A percentile compares a stretch with the other conserved stretches of the same genome.
phyloP scores from a whole-genome alignment of 179 eudicot species.

The Amaranthus tricolor region DNA sequence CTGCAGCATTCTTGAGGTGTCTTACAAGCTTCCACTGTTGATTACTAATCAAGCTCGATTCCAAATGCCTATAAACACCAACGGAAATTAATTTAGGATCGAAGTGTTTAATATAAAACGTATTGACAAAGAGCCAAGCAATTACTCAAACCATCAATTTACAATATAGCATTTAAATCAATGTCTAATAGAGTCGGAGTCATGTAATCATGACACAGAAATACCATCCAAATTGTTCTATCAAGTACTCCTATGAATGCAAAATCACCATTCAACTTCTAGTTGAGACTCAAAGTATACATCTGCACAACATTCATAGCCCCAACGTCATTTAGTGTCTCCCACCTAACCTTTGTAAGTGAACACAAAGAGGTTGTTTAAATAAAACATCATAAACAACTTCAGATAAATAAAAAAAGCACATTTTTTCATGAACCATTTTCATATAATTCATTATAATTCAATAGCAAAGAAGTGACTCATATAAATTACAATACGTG shows the following conservation, averaged over 20 bases:
- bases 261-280: background rate
- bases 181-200: background rate
- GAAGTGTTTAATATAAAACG: background rate
- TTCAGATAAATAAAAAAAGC: too few relatives aligned
- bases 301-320: background rate
- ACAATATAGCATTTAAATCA: background rate
- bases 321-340: background rate
- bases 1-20: slow-evolving; percentile 48
- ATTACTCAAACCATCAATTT: background rate
- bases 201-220: background rate
- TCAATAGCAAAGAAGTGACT: too few relatives aligned
- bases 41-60: slow-evolving; percentile 40
- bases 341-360: too few relatives aligned
- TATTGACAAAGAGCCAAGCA: background rate
- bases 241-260: background rate
- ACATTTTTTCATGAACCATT: too few relatives aligned
- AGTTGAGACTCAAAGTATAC: background rate
- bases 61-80: slow-evolving; percentile 47
- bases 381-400: too few relatives aligned
- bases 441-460: too few relatives aligned
- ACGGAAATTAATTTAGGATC: slow-evolving; percentile 5
- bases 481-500: too few relatives aligned
- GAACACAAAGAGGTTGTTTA: too few relatives aligned
- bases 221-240: background rate
- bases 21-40: slow-evolving; percentile 50